Evolutionary conservation across 345 rosid genomes (phyloP).

Genomic region (Bretschneidera sinensis): DNA sequence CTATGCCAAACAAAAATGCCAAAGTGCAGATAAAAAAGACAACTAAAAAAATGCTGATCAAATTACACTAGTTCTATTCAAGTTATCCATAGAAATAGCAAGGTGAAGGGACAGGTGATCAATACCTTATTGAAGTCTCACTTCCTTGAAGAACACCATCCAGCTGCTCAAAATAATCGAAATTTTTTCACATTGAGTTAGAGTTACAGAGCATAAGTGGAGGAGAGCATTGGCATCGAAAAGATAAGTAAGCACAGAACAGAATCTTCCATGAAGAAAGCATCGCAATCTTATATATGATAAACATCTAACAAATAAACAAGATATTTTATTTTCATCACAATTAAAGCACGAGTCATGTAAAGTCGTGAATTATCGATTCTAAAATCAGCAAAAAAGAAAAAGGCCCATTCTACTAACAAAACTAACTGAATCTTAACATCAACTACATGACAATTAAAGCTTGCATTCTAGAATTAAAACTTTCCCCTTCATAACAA

Average conservation of each 20-base stretch:
- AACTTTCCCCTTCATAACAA: background rate
- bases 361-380: too few species aligned
- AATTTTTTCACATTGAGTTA: slow-evolving; percentile 15
- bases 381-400: too few species aligned
- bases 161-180: slow-evolving; percentile 95
- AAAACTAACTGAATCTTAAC: background rate
- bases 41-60: too few species aligned
- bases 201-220: background rate
- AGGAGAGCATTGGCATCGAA: background rate
- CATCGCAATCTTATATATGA: background rate
- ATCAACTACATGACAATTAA: background rate
- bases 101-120: slow-evolving; percentile 5
- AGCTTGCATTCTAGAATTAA: too few species aligned
- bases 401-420: too few species aligned
- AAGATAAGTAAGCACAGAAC: background rate
- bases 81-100: too few species aligned
- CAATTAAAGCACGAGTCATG: too few species aligned
- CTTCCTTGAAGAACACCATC: slow-evolving; percentile 79
- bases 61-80: too few species aligned
- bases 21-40: too few species aligned
- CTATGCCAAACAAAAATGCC: background rate
- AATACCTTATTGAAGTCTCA: slow-evolving; percentile 69
- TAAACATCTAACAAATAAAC: too few species aligned
- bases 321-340: too few species aligned
- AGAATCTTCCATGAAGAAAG: background rate